These are phyloP conservation scores for Chenopodium quinoa DNA, from an alignment of 148 eudicot species.

Conservation along the genomic window DNA sequence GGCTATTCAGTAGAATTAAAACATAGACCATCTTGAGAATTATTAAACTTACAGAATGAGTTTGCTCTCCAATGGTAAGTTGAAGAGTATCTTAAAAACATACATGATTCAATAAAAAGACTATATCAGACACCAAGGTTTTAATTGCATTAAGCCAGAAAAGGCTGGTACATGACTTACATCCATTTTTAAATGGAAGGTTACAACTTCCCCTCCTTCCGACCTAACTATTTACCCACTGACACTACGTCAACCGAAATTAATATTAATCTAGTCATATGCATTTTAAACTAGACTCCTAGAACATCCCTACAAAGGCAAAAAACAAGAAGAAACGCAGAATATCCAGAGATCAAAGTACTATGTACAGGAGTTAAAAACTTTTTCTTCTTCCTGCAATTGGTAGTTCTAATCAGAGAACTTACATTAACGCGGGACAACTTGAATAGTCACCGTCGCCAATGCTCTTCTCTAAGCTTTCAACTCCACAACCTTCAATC, in stretches of 20 bases:
- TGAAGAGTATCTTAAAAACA: conserved; percentile 1
- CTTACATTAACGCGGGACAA: conserved; percentile 46
- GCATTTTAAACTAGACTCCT: conserved; percentile 20
- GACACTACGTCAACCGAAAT: conserved; percentile 13
- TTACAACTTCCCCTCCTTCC: conserved; percentile 9
- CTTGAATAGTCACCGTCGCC: conserved; percentile 37
- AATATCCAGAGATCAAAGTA: conserved; percentile 13
- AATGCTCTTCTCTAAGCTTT: conserved; percentile 35
- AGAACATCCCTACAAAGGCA: conserved; percentile 1
- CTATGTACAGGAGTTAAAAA: conserved; percentile 29
- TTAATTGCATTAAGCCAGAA: conserved; percentile 22
- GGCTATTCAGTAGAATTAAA: background rate
- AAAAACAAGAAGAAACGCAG: background rate
- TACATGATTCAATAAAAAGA: background rate
- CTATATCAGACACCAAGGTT: conserved; percentile 13
- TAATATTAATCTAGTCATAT: conserved; percentile 9
- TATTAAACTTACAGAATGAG: background rate
- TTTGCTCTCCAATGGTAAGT: background rate
- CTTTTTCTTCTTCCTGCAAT: conserved; percentile 27
- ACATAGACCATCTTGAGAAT: background rate
- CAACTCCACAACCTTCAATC: conserved; percentile 13
- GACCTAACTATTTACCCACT: conserved; percentile 24
- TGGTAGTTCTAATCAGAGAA: conserved; percentile 30
- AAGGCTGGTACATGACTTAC: conserved; percentile 22
- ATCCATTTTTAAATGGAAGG: conserved; percentile 19